Conservation (phyloP, 2,329 filamentous ascomycete genomes). For the Botrytis medusae region DNA sequence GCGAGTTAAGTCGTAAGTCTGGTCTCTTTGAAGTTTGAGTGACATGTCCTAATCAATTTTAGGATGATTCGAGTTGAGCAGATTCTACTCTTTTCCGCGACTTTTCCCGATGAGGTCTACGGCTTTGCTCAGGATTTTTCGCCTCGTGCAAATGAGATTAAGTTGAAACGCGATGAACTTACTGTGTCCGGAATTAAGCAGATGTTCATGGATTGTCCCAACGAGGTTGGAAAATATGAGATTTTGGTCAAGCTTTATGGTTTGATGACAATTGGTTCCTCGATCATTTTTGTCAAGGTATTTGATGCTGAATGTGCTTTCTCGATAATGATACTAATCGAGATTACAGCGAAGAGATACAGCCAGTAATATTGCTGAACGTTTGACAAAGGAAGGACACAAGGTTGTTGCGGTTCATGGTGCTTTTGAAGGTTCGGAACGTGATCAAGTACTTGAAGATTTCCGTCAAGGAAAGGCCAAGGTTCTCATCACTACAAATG, state of each 20-base stretch:
- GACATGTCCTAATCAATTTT: slow-evolving; percentile 25
- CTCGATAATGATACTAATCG: neutral
- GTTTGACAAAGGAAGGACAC: slow-evolving; percentile 87
- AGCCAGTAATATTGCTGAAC: slow-evolving; percentile 77
- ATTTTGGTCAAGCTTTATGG: slow-evolving; percentile 91
- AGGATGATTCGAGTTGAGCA: slow-evolving; percentile 76
- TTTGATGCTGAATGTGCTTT: slow-evolving; percentile 31
- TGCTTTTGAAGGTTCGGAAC: slow-evolving; percentile 77
- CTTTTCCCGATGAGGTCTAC: slow-evolving; percentile 87
- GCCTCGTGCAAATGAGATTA: slow-evolving; percentile 81
- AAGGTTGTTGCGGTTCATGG: slow-evolving; percentile 88
- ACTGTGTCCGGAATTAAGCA: slow-evolving; percentile 97
- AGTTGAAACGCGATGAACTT: slow-evolving; percentile 83
- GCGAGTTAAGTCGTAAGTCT: slow-evolving; percentile 77
- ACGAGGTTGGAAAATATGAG: slow-evolving; percentile 80
- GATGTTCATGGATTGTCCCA: slow-evolving; percentile 91
- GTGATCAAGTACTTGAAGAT: slow-evolving; percentile 79
- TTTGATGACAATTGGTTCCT: slow-evolving; percentile 93
- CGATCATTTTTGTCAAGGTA: slow-evolving; percentile 96
- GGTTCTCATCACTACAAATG: slow-evolving; percentile 96
- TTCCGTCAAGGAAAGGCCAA: slow-evolving; percentile 88
- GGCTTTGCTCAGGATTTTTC: slow-evolving; percentile 82
- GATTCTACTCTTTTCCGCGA: slow-evolving; percentile 92
- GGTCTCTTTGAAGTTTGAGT: neutral
- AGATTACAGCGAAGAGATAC: slow-evolving; percentile 74